Base-by-base conservation (phyloP, 768 basidiomycete genomes). In the Kwoniella dendrophila region DNA sequence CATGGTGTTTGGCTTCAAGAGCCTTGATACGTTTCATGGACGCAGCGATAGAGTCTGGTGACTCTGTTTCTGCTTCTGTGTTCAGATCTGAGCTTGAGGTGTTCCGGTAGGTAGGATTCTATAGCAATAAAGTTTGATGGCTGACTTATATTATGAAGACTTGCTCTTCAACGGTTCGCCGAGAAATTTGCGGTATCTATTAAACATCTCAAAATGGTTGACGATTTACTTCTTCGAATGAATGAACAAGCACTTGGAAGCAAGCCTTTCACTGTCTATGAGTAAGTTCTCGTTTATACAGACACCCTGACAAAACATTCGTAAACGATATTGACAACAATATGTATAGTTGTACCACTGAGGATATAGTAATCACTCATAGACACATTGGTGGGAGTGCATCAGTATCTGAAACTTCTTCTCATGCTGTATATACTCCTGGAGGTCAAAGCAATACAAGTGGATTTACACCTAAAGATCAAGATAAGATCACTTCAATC, bases 11-110 rank as follows among this genome's bases (percentile, higher is more conserved):
- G 16, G 55, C 59, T 47, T 60, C 64, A 22, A 36, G 68, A 44
- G 64, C 57, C 6, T 45, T 70, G 10, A 40, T 56, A 11, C 59
- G 70, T 16, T 75, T 75, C 60, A 63, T 73, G 20, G 62, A 67
- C 24, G 67, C 74, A 4, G 74, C 74, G 4, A 36, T 22, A 6
- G 49, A 58, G 32, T 36, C 49, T 1, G 71, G 71, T 26, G 74
- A 75, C 62, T 30, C n/a, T 1, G 63, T 68, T 2, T 71, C 74
- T 4, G 66, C 60, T 18, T 41, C 59, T 3, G 66, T 75, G 4
- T 75, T 75, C 47, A 49, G 64, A 12, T 69, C 69, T 2, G 74
- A 75, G 41, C 24, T 69, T 6, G 65, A 71, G 27, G 74, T 75
- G 0, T 75, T 73, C 68, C 48, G 69, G 74, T 75, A 45, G 44